Evolutionary conservation across 768 basidiomycete genomes (phyloP), one percentile per base, ranked within the genome.

Genomic region (Rhodotorula babjevae): DNA sequence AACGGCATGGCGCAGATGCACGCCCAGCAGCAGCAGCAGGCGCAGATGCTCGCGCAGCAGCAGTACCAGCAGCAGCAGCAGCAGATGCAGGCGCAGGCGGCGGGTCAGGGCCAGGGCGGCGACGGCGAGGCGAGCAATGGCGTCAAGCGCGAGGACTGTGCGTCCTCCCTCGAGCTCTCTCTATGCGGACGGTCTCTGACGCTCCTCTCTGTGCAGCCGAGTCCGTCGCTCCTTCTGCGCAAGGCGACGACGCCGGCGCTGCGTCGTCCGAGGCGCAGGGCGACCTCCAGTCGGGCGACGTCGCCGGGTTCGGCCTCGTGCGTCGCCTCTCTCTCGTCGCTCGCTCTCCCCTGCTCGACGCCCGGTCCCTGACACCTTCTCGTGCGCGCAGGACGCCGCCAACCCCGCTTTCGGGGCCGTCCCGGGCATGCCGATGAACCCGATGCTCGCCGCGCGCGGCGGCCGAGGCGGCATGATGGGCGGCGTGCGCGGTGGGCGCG

Each of bases 201-300:
- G 5, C 29, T 27, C 1, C 25, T 86, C 96, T 93, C 95, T 82
- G 89, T 92, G 6, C 89, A 93, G 61, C 97, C 95, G 68, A 94
- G 88, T 29, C 94, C 91, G 60, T 29, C 12, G 42, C 52, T 8
- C 57, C 57, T 21, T 27, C 42, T 9, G 31, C n/a, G 11, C 57
- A 52, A 25, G 69, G 46, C 16, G 61, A 61, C 36, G 69, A 65
- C 12, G 66, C 33, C 2, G 50, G 52, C 3, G 40, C 69, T 25
- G 42, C 49, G 11, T 16, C 47, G 19, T 25, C 27, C 14, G 63
- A 29, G 18, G 56, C 11, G 2, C 63, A 61, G 25, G 71, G 68
- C 12, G 36, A 55, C 36, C 61, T 72, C 47, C 62, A 72, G 46
- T 68, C 71, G 25, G 71, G 71, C 31, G 71, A 72, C 36, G 49